Conservation (phyloP, 2,329 filamentous ascomycete species). For the Paecilomyces variotii region DNA sequence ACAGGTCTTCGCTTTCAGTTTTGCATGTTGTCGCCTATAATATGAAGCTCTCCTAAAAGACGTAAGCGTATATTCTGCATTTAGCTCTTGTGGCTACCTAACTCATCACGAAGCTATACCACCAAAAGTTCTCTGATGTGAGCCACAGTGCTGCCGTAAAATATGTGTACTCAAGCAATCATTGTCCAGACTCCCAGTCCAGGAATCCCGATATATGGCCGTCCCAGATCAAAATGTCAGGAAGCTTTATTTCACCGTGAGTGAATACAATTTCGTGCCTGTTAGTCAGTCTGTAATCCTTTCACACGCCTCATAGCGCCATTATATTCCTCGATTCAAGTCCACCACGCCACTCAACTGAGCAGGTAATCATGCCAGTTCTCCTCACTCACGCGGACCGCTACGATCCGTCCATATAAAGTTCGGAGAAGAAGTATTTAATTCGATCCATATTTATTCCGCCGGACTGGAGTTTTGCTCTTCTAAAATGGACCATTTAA, state of each 20-base stretch:
- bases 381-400: too few relatives aligned
- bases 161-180: slow-evolving; percentile 35
- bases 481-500: background rate
- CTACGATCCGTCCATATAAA: background rate
- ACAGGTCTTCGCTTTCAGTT: background rate
- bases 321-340: too few relatives aligned
- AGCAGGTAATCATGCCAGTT: too few relatives aligned
- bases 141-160: slow-evolving; percentile 21
- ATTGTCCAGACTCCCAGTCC: slow-evolving; percentile 34
- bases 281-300: too few relatives aligned
- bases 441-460: background rate
- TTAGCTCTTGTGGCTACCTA: background rate
- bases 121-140: background rate
- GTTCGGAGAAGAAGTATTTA: background rate
- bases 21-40: background rate
- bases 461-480: too few relatives aligned
- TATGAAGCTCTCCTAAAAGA: background rate
- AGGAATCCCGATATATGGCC: slow-evolving; percentile 21
- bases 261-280: slow-evolving; percentile 11
- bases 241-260: slow-evolving; percentile 22
- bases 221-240: slow-evolving; percentile 23
- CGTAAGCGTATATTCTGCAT: background rate
- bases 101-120: background rate
- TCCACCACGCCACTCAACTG: too few relatives aligned
- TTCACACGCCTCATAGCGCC: too few relatives aligned